phyloP scores from a whole-genome alignment of 164 flowering plant genomes.

The Echeveria elegans region DNA sequence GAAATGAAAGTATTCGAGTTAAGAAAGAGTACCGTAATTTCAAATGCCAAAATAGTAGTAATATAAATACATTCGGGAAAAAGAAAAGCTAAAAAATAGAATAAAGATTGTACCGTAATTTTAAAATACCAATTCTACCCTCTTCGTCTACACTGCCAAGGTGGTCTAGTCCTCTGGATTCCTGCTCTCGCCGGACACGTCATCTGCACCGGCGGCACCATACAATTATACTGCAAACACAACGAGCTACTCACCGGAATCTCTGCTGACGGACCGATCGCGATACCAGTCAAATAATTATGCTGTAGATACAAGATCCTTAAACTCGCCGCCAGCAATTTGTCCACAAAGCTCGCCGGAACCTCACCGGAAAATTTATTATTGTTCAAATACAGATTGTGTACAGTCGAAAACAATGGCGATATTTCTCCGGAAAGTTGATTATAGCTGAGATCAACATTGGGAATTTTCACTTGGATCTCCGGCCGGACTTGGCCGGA shows the following conservation, averaged over 20 bases:
- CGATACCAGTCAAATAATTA: slow-evolving; percentile 69
- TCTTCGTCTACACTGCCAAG: slow-evolving; percentile 55
- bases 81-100: no score
- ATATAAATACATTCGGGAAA: no score
- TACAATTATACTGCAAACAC: slow-evolving; percentile 90
- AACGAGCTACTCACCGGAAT: slow-evolving; percentile 72
- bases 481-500: slow-evolving; percentile 55
- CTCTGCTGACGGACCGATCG: slow-evolving; percentile 71
- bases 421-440: slow-evolving; percentile 60
- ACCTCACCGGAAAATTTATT: slow-evolving; percentile 80
- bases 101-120: no score
- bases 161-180: slow-evolving; percentile 67
- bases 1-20: no score
- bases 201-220: slow-evolving; percentile 84
- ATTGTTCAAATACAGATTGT: slow-evolving; percentile 69
- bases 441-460: slow-evolving; percentile 86
- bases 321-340: slow-evolving; percentile 40
- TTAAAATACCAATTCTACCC: no score
- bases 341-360: slow-evolving; percentile 62
- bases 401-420: slow-evolving; percentile 64
- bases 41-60: no score
- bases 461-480: slow-evolving; percentile 43
- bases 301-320: slow-evolving; percentile 79
- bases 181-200: slow-evolving; percentile 87
- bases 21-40: no score